Evolutionary conservation across 805 yeast species (phyloP).

Genomic region (Spathaspora boniae): DNA sequence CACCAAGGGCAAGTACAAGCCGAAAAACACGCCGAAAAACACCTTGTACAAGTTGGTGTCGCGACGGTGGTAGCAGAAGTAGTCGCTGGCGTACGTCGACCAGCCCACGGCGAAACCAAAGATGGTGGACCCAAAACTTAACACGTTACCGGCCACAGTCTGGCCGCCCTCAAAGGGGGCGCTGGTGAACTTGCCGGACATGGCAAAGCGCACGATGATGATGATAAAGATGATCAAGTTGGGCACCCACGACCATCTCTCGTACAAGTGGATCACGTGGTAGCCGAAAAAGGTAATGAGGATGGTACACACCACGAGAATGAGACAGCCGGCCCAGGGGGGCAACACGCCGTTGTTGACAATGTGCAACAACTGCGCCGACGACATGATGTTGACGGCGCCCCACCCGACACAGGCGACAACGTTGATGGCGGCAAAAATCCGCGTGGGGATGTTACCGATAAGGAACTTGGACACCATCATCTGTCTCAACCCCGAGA

Average conservation of each 20-base stretch:
- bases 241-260: slow-evolving; percentile 88
- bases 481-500: slow-evolving; percentile 86
- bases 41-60: slow-evolving; percentile 56
- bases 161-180: slow-evolving; percentile 52
- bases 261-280: slow-evolving; percentile 74
- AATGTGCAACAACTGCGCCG: slow-evolving; percentile 78
- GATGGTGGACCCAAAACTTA: slow-evolving; percentile 78
- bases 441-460: slow-evolving; percentile 73
- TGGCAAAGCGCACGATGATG: slow-evolving; percentile 72
- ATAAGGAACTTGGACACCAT: slow-evolving; percentile 71
- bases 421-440: slow-evolving; percentile 73
- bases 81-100: slow-evolving; percentile 91
- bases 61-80: slow-evolving; percentile 81
- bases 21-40: slow-evolving; percentile 60
- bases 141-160: slow-evolving; percentile 69
- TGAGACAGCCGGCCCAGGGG: slow-evolving; percentile 86
- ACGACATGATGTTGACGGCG: slow-evolving; percentile 85
- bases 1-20: slow-evolving; percentile 64
- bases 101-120: slow-evolving; percentile 93
- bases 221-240: slow-evolving; percentile 69
- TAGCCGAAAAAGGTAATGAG: slow-evolving; percentile 82
- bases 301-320: slow-evolving; percentile 65
- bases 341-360: slow-evolving; percentile 69
- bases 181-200: slow-evolving; percentile 57
- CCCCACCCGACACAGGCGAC: slow-evolving; percentile 95